These are phyloP conservation scores for Cicer yamashitae DNA, from an alignment of 306 rosid genomes.

Conservation along the genomic window DNA sequence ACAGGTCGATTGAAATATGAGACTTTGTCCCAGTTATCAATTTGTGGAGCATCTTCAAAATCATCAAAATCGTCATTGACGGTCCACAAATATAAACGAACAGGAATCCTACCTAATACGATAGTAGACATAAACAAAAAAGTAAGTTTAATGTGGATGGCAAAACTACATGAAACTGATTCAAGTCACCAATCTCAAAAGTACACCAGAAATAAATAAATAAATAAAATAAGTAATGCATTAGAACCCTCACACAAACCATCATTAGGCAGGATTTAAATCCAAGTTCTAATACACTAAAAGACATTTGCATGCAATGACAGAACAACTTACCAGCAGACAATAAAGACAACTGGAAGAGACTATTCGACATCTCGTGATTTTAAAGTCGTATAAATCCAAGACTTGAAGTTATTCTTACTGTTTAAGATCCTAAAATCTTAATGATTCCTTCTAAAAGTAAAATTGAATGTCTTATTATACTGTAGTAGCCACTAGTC, in stretches of 20 bases:
- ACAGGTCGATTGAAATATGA: constrained; percentile 84
- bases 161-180: constrained; percentile 19
- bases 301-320: too few species aligned
- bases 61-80: constrained; percentile 69
- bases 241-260: neutral
- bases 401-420: too few species aligned
- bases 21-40: constrained; percentile 90
- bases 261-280: too few species aligned
- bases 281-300: too few species aligned
- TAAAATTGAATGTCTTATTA: too few species aligned
- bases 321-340: too few species aligned
- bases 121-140: constrained; percentile 33
- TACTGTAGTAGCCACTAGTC: too few species aligned
- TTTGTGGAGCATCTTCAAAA: constrained; percentile 79
- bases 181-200: neutral
- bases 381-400: too few species aligned
- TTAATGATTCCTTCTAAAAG: too few species aligned
- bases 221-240: neutral
- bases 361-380: too few species aligned
- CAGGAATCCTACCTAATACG: constrained; percentile 77
- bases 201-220: neutral
- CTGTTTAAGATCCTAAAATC: too few species aligned
- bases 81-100: constrained; percentile 79
- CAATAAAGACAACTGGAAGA: too few species aligned
- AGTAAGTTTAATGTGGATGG: constrained; percentile 20